Evolutionary conservation across 345 rosid species (phyloP).

Genomic region (Cardiospermum halicacabum): DNA sequence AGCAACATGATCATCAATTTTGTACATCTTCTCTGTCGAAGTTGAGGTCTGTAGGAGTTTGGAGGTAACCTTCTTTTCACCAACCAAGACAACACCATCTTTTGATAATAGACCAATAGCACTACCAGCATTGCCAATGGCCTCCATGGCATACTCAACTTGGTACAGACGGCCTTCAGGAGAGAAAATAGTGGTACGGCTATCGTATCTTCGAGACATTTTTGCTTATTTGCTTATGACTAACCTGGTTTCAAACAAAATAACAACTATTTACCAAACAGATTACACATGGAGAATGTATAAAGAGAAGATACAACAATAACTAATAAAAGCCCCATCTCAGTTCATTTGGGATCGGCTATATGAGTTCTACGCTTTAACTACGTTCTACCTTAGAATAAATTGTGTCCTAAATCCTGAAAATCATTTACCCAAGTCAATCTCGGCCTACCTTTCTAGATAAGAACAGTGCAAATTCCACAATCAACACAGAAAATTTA

Average conservation of each 20-base stretch:
- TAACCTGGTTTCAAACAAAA: background rate
- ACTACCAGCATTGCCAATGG: conserved; percentile 93
- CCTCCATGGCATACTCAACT: conserved; percentile 98
- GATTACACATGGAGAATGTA: background rate
- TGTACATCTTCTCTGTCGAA: conserved; percentile 94
- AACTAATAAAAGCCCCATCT: too few species aligned
- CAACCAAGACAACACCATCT: conserved; percentile 88
- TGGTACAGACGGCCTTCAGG: conserved; percentile 99
- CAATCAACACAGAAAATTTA: too few species aligned
- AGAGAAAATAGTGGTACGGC: conserved; percentile 97
- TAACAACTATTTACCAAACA: background rate
- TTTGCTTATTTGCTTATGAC: too few species aligned
- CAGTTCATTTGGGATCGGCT: too few species aligned
- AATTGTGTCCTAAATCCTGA: too few species aligned
- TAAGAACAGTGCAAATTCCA: too few species aligned
- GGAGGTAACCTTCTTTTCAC: conserved; percentile 97
- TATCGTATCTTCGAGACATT: conserved; percentile 98
- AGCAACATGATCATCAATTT: conserved; percentile 93
- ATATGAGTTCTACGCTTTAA: too few species aligned
- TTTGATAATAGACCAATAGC: conserved; percentile 85
- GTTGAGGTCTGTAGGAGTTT: conserved; percentile 91
- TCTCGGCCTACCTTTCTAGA: too few species aligned
- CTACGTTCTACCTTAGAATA: too few species aligned
- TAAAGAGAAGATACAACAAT: background rate
- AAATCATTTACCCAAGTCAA: too few species aligned